Conservation (phyloP, 805 yeast genomes). For the Nakazawaea siamensis region DNA sequence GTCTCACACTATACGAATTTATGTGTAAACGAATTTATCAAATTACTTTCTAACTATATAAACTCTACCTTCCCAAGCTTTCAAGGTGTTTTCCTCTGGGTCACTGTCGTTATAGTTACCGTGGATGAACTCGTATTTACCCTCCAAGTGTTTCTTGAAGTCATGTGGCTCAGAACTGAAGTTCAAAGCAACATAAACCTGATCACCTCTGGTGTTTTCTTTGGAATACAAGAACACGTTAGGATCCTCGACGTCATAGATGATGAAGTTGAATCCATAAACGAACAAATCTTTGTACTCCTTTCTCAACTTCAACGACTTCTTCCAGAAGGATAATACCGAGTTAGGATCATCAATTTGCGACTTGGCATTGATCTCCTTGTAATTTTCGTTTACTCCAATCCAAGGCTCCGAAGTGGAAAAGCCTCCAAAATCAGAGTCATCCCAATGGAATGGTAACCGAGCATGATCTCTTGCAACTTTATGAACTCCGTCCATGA, state of each 20-base stretch:
- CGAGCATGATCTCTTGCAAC: slow-evolving; percentile 46
- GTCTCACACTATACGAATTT: neutral
- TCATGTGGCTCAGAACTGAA: slow-evolving; percentile 24
- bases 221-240: slow-evolving; percentile 35
- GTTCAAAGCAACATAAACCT: slow-evolving; percentile 32
- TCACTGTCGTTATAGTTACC: neutral
- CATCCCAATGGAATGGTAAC: slow-evolving; percentile 51
- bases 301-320: slow-evolving; percentile 34
- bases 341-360: slow-evolving; percentile 39
- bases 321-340: slow-evolving; percentile 35
- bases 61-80: slow-evolving; percentile 6
- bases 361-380: slow-evolving; percentile 37
- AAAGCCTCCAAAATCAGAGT: slow-evolving; percentile 36
- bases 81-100: neutral
- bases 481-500: slow-evolving; percentile 26
- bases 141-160: slow-evolving; percentile 1
- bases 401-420: slow-evolving; percentile 45
- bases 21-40: neutral
- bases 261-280: slow-evolving; percentile 34
- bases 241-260: slow-evolving; percentile 33
- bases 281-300: slow-evolving; percentile 32
- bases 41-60: neutral
- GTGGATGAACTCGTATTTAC: neutral
- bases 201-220: slow-evolving; percentile 21
- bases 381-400: slow-evolving; percentile 39